Evolutionary conservation across 768 basidiomycete species (phyloP).

Genomic region (Suillus alpinus): DNA sequence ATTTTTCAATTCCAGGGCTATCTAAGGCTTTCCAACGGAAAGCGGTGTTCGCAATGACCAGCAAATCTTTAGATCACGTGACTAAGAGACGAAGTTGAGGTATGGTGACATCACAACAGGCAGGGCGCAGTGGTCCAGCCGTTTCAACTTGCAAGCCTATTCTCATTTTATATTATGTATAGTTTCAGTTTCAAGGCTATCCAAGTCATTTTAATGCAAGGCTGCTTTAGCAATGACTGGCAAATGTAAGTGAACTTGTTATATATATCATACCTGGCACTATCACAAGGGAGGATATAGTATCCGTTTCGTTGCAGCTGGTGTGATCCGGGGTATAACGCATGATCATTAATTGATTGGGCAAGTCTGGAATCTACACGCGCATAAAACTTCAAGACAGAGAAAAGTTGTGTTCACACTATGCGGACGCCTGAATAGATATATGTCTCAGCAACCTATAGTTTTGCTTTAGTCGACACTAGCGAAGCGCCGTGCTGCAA

Average conservation of each 20-base stretch:
- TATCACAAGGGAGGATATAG: no score
- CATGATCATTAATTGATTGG: background rate
- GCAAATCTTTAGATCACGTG: no score
- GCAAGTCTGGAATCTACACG: background rate
- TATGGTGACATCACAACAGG: background rate
- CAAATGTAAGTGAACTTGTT: background rate
- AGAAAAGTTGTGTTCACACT: background rate
- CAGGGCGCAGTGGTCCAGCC: background rate
- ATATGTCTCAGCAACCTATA: slow-evolving; percentile 30
- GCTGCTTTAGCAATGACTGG: background rate
- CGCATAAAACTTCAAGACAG: background rate
- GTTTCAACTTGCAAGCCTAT: background rate
- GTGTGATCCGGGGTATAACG: background rate
- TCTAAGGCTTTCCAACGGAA: no score
- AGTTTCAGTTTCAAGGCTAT: background rate
- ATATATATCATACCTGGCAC: background rate
- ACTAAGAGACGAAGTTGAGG: background rate
- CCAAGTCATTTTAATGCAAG: background rate
- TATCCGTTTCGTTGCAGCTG: no score
- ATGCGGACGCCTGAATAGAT: background rate
- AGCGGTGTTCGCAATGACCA: no score
- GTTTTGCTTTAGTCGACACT: slow-evolving; percentile 46
- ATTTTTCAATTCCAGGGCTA: no score
- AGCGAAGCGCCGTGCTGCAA: slow-evolving; percentile 39
- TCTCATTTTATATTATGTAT: background rate